phyloP scores from a whole-genome alignment of 768 basidiomycete species.

The Sarcomyxa edulis region DNA sequence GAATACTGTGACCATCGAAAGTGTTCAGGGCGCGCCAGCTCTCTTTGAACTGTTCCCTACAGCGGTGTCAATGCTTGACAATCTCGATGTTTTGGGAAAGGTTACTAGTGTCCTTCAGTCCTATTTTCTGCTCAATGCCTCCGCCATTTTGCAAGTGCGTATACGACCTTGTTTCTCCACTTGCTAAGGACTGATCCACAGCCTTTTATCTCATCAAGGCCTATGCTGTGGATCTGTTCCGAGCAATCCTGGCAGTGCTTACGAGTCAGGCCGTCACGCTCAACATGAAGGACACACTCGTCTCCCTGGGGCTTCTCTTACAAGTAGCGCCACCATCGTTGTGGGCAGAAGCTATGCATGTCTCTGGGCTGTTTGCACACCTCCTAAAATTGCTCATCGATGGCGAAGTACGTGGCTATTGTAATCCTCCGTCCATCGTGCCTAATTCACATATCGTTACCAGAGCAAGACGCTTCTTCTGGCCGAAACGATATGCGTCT shows the following conservation, averaged over 20 bases:
- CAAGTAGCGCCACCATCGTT: conserved; percentile 56
- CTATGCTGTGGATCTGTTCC: conserved; percentile 51
- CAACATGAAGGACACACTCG: conserved; percentile 63
- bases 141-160: conserved; percentile 56
- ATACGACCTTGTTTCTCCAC: background rate
- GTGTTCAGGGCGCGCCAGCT: conserved; percentile 37
- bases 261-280: conserved; percentile 34
- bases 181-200: background rate
- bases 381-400: conserved; percentile 56
- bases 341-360: conserved; percentile 75
- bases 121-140: conserved; percentile 71
- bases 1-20: conserved; percentile 52
- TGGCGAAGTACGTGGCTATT: conserved; percentile 50
- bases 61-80: conserved; percentile 55
- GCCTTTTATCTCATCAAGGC: conserved; percentile 29
- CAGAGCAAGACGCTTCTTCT: conserved; percentile 41
- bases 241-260: conserved; percentile 48
- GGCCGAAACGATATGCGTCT: conserved; percentile 67
- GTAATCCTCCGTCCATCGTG: background rate
- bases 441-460: conserved; percentile 7
- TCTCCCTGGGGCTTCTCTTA: conserved; percentile 50
- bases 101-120: conserved; percentile 66
- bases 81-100: conserved; percentile 71
- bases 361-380: conserved; percentile 65
- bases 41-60: conserved; percentile 65